phyloP scores from a whole-genome alignment of 345 rosid genomes.

The Citrus sp. region DNA sequence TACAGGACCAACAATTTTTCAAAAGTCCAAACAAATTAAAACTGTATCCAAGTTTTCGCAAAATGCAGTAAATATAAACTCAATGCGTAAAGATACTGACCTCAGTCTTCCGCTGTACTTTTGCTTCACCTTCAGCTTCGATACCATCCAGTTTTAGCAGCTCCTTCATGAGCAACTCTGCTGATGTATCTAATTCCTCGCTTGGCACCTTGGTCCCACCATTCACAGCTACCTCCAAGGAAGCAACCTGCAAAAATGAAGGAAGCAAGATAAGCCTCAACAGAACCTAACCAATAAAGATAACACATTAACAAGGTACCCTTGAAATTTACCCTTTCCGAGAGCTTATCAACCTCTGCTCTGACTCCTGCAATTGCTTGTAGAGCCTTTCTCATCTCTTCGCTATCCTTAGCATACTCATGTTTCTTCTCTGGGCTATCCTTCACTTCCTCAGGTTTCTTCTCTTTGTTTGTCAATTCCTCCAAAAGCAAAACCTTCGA shows the following conservation, averaged over 20 bases:
- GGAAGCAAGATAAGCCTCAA: neutral
- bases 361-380: slow-evolving; percentile 49
- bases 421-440: slow-evolving; percentile 20
- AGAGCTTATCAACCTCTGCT: slow-evolving; percentile 68
- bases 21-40: neutral
- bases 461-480: slow-evolving; percentile 29
- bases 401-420: slow-evolving; percentile 27
- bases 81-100: slow-evolving; percentile 32
- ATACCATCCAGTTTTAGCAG: slow-evolving; percentile 77
- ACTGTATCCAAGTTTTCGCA: neutral
- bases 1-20: neutral
- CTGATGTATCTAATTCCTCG: slow-evolving; percentile 55
- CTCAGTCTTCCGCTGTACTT: slow-evolving; percentile 79
- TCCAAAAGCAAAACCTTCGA: slow-evolving; percentile 64
- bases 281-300: neutral
- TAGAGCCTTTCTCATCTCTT: slow-evolving; percentile 46
- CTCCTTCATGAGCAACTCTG: slow-evolving; percentile 88
- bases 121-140: slow-evolving; percentile 86
- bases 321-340: slow-evolving; percentile 54
- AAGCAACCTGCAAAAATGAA: slow-evolving; percentile 50
- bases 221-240: slow-evolving; percentile 60
- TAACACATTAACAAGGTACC: neutral
- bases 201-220: slow-evolving; percentile 55
- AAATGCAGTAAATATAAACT: neutral
- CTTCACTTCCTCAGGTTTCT: slow-evolving; percentile 33